Conservation (phyloP, 2,329 filamentous ascomycete species). For the Aspergillus sojae region DNA sequence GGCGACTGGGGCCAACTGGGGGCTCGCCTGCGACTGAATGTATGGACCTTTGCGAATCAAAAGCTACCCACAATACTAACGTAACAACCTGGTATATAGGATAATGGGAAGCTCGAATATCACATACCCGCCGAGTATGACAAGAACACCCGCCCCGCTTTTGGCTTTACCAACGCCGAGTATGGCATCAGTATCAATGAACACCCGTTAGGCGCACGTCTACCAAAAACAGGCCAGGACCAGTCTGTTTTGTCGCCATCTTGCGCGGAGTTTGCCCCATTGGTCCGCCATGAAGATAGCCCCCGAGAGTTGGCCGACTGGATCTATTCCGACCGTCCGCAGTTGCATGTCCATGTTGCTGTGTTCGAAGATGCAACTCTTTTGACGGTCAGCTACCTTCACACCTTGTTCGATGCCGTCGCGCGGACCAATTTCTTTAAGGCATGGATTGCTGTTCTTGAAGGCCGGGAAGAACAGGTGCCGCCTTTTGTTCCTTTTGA, state of each 20-base stretch:
- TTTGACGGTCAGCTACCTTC: conserved; percentile 50
- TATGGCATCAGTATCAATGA: conserved; percentile 42
- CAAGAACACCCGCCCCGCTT: conserved; percentile 42
- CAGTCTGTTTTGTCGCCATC: conserved; percentile 5
- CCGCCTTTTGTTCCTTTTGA: conserved; percentile 36
- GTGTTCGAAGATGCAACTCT: conserved; percentile 55
- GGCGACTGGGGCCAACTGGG: conserved; percentile 53
- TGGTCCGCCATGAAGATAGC: conserved; percentile 28
- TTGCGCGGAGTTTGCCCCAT: conserved; percentile 1
- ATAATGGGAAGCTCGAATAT: conserved; percentile 41
- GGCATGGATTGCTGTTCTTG: conserved; percentile 52
- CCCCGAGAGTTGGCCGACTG: conserved; percentile 42
- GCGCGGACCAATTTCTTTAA: conserved; percentile 47
- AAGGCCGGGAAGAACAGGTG: conserved; percentile 47
- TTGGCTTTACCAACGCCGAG: conserved; percentile 42
- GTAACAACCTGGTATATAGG: conserved; percentile 7
- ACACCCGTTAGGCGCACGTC: conserved; percentile 43
- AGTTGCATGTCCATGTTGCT: conserved; percentile 52
- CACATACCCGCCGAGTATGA: conserved; percentile 44
- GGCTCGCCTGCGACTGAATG: conserved; percentile 48
- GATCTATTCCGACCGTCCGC: conserved; percentile 46
- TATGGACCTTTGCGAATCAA: conserved; percentile 19
- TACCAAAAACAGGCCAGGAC: conserved; percentile 47
- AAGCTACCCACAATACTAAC: background rate
- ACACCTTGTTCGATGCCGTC: conserved; percentile 53